Conservation (phyloP, 2,329 filamentous ascomycete genomes). For the Xylaria hypoxylon region DNA sequence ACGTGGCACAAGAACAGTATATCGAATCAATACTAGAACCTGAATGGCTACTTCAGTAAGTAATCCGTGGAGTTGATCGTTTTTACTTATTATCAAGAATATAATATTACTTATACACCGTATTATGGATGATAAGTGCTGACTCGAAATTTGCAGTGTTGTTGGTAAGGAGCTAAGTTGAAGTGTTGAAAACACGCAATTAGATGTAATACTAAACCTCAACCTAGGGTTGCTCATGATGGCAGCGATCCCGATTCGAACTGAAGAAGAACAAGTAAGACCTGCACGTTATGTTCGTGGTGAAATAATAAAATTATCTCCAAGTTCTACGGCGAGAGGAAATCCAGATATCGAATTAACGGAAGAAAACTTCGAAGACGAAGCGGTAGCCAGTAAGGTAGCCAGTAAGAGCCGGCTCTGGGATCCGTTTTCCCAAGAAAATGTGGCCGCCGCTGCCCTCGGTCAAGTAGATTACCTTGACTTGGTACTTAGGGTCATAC, state of each 20-base stretch:
- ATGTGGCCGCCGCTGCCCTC: not conserved
- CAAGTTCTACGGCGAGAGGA: not conserved
- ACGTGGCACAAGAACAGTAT: not conserved
- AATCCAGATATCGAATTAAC: not conserved
- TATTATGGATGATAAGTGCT: not conserved
- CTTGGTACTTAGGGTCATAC: not conserved
- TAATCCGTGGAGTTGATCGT: not conserved
- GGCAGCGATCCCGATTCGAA: slow-evolving; percentile 11
- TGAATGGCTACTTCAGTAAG: not conserved
- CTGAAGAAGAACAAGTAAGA: not conserved
- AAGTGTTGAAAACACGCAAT: not conserved
- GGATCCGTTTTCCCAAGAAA: not conserved
- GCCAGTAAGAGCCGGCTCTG: not conserved
- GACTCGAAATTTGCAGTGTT: not conserved
- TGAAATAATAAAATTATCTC: not conserved
- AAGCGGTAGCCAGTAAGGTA: rapidly evolving
- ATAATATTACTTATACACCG: not conserved
- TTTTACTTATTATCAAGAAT: not conserved
- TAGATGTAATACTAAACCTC: not conserved
- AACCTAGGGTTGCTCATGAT: slow-evolving; percentile 23
- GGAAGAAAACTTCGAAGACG: not conserved
- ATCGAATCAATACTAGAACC: not conserved
- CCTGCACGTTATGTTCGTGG: not conserved
- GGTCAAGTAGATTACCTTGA: slow-evolving; percentile 4
- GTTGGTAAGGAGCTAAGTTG: slow-evolving; percentile 14